Conservation (phyloP, 352 stramenopile species). For the Phytophthora cryptogea region DNA sequence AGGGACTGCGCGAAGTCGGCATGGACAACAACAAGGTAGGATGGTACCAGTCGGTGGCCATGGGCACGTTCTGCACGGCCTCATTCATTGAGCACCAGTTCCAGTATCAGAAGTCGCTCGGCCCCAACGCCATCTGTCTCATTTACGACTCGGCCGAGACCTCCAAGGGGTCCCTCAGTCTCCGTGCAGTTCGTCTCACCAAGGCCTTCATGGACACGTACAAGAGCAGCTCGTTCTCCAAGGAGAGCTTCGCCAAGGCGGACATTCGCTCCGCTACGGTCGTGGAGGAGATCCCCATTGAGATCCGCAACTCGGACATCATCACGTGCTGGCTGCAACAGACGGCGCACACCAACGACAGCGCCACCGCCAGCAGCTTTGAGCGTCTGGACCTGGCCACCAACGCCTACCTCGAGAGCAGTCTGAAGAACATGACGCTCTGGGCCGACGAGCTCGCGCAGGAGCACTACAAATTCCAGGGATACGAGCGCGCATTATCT, state of each 20-base stretch:
- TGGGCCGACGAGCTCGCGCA: conserved; percentile 97
- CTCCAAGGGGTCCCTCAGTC: conserved; percentile 90
- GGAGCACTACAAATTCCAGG: conserved; percentile 95
- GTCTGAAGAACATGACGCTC: conserved; percentile 97
- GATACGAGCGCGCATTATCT: conserved; percentile 86
- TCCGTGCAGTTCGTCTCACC: conserved; percentile 97
- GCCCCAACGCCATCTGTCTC: conserved; percentile 97
- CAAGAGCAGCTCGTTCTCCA: conserved; percentile 84
- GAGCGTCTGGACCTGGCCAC: conserved; percentile 96
- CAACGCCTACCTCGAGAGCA: conserved; percentile 96
- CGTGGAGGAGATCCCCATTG: conserved; percentile 96
- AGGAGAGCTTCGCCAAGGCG: conserved; percentile 83
- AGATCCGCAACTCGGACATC: conserved; percentile 95
- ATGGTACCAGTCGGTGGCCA: conserved; percentile 98
- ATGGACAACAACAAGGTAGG: conserved; percentile 99
- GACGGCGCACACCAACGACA: conserved; percentile 66
- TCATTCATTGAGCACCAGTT: conserved; percentile 96
- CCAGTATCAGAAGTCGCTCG: conserved; percentile 97
- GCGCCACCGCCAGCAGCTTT: conserved; percentile 84
- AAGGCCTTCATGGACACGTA: conserved; percentile 93
- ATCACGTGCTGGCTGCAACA: conserved; percentile 95
- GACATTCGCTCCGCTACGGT: conserved; percentile 89
- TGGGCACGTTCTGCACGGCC: conserved; percentile 95
- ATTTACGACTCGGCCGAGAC: conserved; percentile 98
- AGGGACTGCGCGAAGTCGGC: conserved; percentile 97